Conservation (phyloP, 139 green algal genomes). For the Closterium sp. region DNA sequence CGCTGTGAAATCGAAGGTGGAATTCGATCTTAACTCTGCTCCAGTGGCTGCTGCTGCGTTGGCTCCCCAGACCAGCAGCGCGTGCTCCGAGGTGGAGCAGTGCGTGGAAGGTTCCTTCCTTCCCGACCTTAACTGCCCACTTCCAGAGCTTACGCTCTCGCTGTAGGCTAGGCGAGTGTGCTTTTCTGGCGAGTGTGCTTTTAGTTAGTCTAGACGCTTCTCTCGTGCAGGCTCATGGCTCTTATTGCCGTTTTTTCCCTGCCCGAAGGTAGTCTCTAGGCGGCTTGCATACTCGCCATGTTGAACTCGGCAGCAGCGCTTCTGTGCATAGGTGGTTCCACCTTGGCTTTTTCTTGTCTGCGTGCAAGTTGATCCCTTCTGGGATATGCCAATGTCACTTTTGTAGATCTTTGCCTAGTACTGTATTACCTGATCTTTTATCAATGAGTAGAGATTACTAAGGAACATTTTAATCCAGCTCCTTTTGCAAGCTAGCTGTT, state of each 20-base stretch:
- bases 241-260: not conserved
- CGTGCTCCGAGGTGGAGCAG: not conserved
- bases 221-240: not conserved
- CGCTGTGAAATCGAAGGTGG: not conserved
- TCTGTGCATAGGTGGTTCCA: not conserved
- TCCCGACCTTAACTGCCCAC: not conserved
- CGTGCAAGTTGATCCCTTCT: not conserved
- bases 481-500: too few relatives aligned
- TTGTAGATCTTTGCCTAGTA: too few relatives aligned
- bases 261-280: not conserved
- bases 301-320: not conserved
- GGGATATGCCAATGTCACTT: not conserved
- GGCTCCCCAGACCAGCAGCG: not conserved
- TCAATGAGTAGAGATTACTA: too few relatives aligned
- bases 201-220: not conserved
- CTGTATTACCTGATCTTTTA: too few relatives aligned
- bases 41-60: not conserved
- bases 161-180: not conserved
- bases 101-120: not conserved
- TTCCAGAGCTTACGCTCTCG: not conserved
- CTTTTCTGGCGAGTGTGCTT: not conserved
- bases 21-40: not conserved
- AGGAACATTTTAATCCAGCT: too few relatives aligned
- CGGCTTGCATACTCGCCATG: not conserved
- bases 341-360: not conserved